phyloP scores from a whole-genome alignment of 1,139 yeast species.

The Saccharomyces hybrid region DNA sequence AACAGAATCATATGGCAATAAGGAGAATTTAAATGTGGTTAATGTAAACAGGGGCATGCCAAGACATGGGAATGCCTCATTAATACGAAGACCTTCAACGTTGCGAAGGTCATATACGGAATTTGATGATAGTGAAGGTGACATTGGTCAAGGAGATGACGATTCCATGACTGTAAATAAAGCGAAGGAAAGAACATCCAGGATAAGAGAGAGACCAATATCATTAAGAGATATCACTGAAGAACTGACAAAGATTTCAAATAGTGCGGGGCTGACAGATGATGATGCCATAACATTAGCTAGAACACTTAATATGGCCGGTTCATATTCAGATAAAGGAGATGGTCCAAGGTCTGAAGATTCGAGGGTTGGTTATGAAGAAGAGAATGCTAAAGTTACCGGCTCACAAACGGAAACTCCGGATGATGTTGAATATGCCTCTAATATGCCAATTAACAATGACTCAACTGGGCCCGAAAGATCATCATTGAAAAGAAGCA shows the following conservation, averaged over 20 bases:
- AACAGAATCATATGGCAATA: slow-evolving; percentile 5
- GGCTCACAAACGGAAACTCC: background rate
- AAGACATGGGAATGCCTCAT: slow-evolving; percentile 2
- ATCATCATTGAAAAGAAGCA: slow-evolving; percentile 11
- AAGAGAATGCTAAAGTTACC: background rate
- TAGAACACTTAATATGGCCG: slow-evolving; percentile 40
- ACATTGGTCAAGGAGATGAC: background rate
- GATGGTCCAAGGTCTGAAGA: background rate
- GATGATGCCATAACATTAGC: slow-evolving; percentile 67
- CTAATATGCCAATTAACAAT: slow-evolving; percentile 10
- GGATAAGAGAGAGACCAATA: background rate
- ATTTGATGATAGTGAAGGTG: slow-evolving; percentile 11
- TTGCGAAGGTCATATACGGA: slow-evolving; percentile 24
- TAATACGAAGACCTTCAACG: slow-evolving; percentile 23
- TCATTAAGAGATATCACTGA: slow-evolving; percentile 31
- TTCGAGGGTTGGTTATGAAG: background rate
- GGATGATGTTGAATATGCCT: slow-evolving; percentile 11
- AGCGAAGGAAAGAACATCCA: background rate
- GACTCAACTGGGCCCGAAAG: slow-evolving; percentile 12
- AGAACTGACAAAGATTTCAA: slow-evolving; percentile 55
- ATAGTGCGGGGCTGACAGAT: slow-evolving; percentile 60
- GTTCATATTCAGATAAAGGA: slow-evolving; percentile 3
- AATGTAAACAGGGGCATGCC: slow-evolving; percentile 4
- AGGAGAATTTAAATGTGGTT: slow-evolving; percentile 4
- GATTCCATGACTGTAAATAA: background rate